Conservation (phyloP, 2,329 filamentous ascomycete genomes). For the Neoascochyta sp. region DNA sequence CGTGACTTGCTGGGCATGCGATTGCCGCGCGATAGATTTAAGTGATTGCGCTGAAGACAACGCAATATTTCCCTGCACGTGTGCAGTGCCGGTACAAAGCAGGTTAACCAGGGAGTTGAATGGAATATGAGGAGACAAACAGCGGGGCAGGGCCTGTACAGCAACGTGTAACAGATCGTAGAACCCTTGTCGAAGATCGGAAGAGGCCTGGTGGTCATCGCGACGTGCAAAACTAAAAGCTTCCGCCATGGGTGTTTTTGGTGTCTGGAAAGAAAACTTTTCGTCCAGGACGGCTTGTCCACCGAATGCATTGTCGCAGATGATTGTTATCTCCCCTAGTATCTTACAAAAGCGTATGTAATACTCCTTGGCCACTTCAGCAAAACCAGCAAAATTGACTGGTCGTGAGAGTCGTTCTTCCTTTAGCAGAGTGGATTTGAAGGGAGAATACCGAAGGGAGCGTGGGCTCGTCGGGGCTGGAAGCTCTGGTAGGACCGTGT, state of each 20-base stretch:
- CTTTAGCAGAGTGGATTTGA: slow-evolving; percentile 42
- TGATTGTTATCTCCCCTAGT: slow-evolving; percentile 88
- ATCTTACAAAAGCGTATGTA: slow-evolving; percentile 93
- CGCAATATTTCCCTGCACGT: slow-evolving; percentile 89
- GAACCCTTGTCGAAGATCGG: slow-evolving; percentile 88
- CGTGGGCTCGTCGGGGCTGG: slow-evolving; percentile 33
- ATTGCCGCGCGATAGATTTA: slow-evolving; percentile 91
- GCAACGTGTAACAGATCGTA: slow-evolving; percentile 95
- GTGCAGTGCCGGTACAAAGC: slow-evolving; percentile 91
- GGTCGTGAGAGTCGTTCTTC: slow-evolving; percentile 65
- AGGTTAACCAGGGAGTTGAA: slow-evolving; percentile 93
- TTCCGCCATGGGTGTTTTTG: slow-evolving; percentile 92
- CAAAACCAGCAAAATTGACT: slow-evolving; percentile 60
- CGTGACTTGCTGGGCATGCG: slow-evolving; percentile 89
- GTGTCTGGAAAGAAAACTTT: slow-evolving; percentile 81
- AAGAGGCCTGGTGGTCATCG: slow-evolving; percentile 68
- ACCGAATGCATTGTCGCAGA: slow-evolving; percentile 95
- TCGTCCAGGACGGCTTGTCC: slow-evolving; percentile 94
- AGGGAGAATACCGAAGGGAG: slow-evolving; percentile 27
- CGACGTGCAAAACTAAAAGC: slow-evolving; percentile 86
- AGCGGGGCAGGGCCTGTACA: slow-evolving; percentile 91
- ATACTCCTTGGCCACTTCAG: slow-evolving; percentile 75
- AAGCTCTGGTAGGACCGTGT: slow-evolving; percentile 39
- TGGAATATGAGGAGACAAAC: slow-evolving; percentile 82
- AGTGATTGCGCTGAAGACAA: slow-evolving; percentile 86